Evolutionary conservation across 2,329 filamentous ascomycete species (phyloP).

Genomic region (Phyllosticta ampelicida): DNA sequence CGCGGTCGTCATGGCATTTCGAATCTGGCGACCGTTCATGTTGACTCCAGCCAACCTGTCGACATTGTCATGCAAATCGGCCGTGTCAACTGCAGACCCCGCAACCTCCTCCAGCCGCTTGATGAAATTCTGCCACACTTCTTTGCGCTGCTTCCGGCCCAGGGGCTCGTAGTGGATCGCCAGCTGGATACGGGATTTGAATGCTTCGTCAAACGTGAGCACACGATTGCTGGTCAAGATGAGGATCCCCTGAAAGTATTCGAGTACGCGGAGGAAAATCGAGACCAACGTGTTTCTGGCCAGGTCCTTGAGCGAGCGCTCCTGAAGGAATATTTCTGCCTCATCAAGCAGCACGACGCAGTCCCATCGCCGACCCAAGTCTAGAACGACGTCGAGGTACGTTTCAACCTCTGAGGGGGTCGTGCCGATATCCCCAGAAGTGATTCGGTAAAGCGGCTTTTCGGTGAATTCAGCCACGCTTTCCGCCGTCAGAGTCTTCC

Average conservation of each 20-base stretch:
- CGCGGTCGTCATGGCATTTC: slow-evolving; percentile 32
- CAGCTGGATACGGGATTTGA: slow-evolving; percentile 24
- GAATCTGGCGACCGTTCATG: slow-evolving; percentile 43
- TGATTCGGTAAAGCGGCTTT: slow-evolving; percentile 37
- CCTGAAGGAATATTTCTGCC: slow-evolving; percentile 43
- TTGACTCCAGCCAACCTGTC: slow-evolving; percentile 30
- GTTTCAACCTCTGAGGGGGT: slow-evolving; percentile 35
- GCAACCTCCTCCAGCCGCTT: slow-evolving; percentile 10
- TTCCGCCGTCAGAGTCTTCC: slow-evolving; percentile 11
- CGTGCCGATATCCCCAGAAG: slow-evolving; percentile 40
- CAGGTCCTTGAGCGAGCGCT: slow-evolving; percentile 37
- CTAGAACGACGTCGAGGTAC: slow-evolving; percentile 38
- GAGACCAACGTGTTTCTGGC: slow-evolving; percentile 36
- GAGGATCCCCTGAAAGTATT: slow-evolving; percentile 18
- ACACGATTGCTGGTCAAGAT: slow-evolving; percentile 27
- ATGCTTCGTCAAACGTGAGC: slow-evolving; percentile 20
- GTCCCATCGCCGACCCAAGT: slow-evolving; percentile 40
- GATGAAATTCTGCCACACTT: slow-evolving; percentile 23
- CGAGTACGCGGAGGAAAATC: slow-evolving; percentile 10
- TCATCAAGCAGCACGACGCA: slow-evolving; percentile 44
- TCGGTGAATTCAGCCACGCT: slow-evolving; percentile 23
- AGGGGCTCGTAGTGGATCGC: slow-evolving; percentile 17
- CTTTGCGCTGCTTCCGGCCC: slow-evolving; percentile 10
- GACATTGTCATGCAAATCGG: slow-evolving; percentile 27
- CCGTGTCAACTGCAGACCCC: slow-evolving; percentile 11